These are phyloP conservation scores for Cladorrhinum sp. DNA, from an alignment of 2,329 filamentous ascomycete species.

Conservation along the genomic window DNA sequence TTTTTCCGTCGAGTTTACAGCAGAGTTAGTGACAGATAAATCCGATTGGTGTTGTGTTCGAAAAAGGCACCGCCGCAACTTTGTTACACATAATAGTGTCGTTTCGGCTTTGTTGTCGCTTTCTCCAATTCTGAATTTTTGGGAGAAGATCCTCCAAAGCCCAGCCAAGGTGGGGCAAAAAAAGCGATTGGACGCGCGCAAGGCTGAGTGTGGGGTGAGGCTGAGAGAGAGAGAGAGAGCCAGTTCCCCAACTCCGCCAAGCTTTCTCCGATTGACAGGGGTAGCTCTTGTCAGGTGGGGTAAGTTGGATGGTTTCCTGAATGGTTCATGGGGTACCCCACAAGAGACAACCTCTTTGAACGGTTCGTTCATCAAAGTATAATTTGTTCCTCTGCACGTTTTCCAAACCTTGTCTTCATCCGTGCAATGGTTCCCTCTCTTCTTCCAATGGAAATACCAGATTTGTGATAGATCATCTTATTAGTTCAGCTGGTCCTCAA, in stretches of 20 bases:
- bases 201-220: neutral
- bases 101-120: neutral
- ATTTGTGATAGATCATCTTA: neutral
- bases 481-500: neutral
- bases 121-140: neutral
- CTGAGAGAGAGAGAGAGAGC: neutral
- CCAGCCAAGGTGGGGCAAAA: neutral
- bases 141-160: neutral
- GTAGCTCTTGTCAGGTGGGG: neutral
- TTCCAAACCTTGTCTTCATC: too few relatives aligned
- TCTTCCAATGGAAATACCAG: too few relatives aligned
- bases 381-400: too few relatives aligned
- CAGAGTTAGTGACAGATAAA: too few relatives aligned
- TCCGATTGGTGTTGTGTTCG: too few relatives aligned
- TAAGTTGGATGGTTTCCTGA: neutral
- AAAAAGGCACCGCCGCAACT: too few relatives aligned
- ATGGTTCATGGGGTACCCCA: neutral
- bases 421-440: too few relatives aligned
- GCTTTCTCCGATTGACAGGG: neutral
- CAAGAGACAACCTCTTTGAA: neutral
- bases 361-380: too few relatives aligned
- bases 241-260: neutral
- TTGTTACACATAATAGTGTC: too few relatives aligned
- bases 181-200: neutral
- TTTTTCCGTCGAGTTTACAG: too few relatives aligned